phyloP scores from a whole-genome alignment of 1,139 yeast genomes.

The Yamadazyma friedrichii region DNA sequence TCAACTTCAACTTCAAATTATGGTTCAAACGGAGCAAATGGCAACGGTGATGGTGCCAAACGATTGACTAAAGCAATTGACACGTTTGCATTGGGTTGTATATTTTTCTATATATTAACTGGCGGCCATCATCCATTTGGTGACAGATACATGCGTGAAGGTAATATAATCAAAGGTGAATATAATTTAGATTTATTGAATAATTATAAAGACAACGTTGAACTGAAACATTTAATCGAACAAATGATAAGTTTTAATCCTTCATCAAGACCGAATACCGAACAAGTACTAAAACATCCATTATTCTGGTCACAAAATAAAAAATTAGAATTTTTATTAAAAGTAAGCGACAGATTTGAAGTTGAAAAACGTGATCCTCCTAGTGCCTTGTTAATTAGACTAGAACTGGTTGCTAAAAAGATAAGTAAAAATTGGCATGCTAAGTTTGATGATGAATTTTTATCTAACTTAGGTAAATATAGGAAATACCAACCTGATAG shows the following conservation, averaged over 20 bases:
- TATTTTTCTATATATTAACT: constrained; percentile 80
- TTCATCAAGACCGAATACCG: constrained; percentile 68
- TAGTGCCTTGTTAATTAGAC: constrained; percentile 54
- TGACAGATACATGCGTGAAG: constrained; percentile 81
- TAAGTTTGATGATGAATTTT: constrained; percentile 66
- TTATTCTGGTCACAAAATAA: constrained; percentile 79
- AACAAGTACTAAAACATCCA: constrained; percentile 74
- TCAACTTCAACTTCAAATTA: constrained; percentile 2
- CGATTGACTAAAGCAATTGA: constrained; percentile 90
- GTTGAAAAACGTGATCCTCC: constrained; percentile 87
- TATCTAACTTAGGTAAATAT: constrained; percentile 85
- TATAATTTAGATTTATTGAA: constrained; percentile 50
- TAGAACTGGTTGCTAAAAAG: constrained; percentile 55
- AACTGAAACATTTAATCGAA: constrained; percentile 69
- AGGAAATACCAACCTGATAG: constrained; percentile 81
- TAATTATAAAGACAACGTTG: constrained; percentile 48
- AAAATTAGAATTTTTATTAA: constrained; percentile 77
- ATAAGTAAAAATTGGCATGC: constrained; percentile 77
- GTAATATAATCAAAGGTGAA: constrained; percentile 77
- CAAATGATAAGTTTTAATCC: constrained; percentile 76
- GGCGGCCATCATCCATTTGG: constrained; percentile 96
- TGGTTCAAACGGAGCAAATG: constrained; percentile 2
- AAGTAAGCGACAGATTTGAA: constrained; percentile 90
- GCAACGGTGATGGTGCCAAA: constrained; percentile 29
- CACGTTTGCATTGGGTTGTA: constrained; percentile 92